Evolutionary conservation across 768 basidiomycete genomes (phyloP).

Genomic region (Rhizopogon vesiculosus): DNA sequence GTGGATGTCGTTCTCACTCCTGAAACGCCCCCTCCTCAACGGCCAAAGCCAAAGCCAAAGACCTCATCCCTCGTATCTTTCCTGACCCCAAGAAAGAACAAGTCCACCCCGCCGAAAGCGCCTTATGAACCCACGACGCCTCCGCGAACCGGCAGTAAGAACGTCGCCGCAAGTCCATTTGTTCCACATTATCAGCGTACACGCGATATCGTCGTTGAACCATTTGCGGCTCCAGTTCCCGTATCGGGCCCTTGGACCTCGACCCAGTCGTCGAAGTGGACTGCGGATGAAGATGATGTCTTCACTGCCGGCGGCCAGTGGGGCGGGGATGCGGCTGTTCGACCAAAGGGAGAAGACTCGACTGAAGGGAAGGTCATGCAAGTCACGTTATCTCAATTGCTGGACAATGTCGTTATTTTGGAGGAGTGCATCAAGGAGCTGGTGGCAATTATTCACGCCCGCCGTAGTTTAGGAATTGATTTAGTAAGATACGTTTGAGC

Average conservation of each 20-base stretch:
- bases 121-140: slow-evolving; percentile 43
- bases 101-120: slow-evolving; percentile 29
- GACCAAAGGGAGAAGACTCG: slow-evolving; percentile 19
- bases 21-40: slow-evolving; percentile 29
- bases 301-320: slow-evolving; percentile 48
- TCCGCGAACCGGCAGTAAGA: slow-evolving; percentile 35
- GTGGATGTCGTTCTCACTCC: slow-evolving; percentile 22
- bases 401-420: slow-evolving; percentile 92
- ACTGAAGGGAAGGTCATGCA: slow-evolving; percentile 31
- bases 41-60: slow-evolving; percentile 47
- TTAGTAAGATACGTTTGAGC: slow-evolving; percentile 65
- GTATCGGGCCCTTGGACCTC: slow-evolving; percentile 63
- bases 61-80: slow-evolving; percentile 69
- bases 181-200: slow-evolving; percentile 82
- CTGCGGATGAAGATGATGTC: slow-evolving; percentile 65
- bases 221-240: slow-evolving; percentile 59
- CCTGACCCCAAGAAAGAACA: slow-evolving; percentile 72
- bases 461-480: slow-evolving; percentile 82
- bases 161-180: slow-evolving; percentile 69
- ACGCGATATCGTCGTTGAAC: slow-evolving; percentile 61
- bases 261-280: slow-evolving; percentile 45
- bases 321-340: slow-evolving; percentile 27
- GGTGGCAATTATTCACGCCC: slow-evolving; percentile 77
- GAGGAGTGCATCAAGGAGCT: slow-evolving; percentile 96
- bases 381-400: slow-evolving; percentile 74